Evolutionary conservation across 805 yeast species (phyloP), one percentile per base, ranked within the genome.

Genomic region (Saccharomycopsis babjevae): DNA sequence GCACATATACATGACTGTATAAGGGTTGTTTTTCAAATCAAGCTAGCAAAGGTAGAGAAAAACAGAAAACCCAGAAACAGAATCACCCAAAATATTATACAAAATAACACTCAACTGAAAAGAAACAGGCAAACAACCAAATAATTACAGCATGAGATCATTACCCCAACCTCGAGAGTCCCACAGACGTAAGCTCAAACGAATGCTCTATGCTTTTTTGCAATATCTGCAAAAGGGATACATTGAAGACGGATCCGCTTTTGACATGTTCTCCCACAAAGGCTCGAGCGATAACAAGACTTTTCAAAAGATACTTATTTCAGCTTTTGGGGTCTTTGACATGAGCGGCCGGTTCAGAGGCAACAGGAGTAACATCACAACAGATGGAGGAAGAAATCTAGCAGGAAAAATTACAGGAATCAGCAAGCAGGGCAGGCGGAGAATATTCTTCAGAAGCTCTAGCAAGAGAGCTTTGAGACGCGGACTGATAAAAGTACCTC

Each of bases 141-240:
- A 57, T 16, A 32, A 36, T 18, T 13, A 18, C 13, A 22, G 13
- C 8, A 59, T 59, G 62, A 20, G 62, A 36, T 56, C 59, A 20
- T 22, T 59, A 16, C 62, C 62, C 5, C 52, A 28, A 11, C 62
- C 62, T 10, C 20, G 62, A 34, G 40, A 50, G 2, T 59, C 62
- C 15, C 13, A 20, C 10, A 16, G 20, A 13, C 56, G 64, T 18
- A 22, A 59, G 13, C 28, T 61, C 15, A 40, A 38, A 38, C 18
- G 64, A 36, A 20, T 59, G 15, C 28, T 42, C n/a, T 11, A 36
- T 15, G 59, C 57, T 10, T 11, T 61, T n/a, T 10, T 58, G 1
- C 52, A 40, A 8, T 61, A 61, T 43, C 18, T 58, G 32, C 18
- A 32, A n/a, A 32, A 58, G 25, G 64, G 64, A 1, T 61, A 61